Percentiles rank a stretch among this genome's conserved stretches.
Evolutionary conservation across 495 filamentous ascomycete species (phyloP).

Genomic region (Penicillium crystallinum): DNA sequence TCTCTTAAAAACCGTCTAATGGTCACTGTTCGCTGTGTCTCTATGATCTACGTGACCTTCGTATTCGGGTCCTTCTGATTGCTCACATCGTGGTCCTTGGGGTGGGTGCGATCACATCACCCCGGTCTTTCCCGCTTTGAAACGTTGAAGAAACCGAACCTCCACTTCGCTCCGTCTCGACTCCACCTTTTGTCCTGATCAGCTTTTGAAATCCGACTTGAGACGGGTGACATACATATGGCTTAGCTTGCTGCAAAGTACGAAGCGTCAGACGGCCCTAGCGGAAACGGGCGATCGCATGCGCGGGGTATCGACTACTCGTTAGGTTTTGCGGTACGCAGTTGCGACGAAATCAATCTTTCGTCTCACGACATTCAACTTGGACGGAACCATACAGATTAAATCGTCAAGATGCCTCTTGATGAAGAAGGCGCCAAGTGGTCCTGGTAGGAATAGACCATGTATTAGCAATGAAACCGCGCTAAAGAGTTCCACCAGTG

Average conservation of each 20-base stretch:
- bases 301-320: slow-evolving; percentile 3
- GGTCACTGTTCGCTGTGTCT: neutral
- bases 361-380: neutral
- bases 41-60: neutral
- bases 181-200: slow-evolving; percentile 3
- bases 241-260: neutral
- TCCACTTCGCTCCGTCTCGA: slow-evolving; percentile 4
- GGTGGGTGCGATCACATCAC: neutral
- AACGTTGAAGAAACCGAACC: slow-evolving; percentile 2
- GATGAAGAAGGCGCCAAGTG: slow-evolving; percentile 47
- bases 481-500: slow-evolving; percentile 39
- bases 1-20: neutral
- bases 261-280: neutral
- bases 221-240: neutral
- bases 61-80: neutral
- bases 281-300: slow-evolving; percentile 1
- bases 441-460: slow-evolving; percentile 41
- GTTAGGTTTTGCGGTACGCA: neutral
- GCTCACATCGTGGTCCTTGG: neutral
- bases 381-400: neutral
- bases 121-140: slow-evolving; percentile 9
- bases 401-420: slow-evolving; percentile 35
- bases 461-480: neutral
- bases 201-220: neutral
- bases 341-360: slow-evolving; percentile 2